A percentile compares a stretch with the other conserved stretches of the same genome.
Evolutionary conservation across 2,329 filamentous ascomycete genomes (phyloP).

Genomic region (Epichloe festucae): DNA sequence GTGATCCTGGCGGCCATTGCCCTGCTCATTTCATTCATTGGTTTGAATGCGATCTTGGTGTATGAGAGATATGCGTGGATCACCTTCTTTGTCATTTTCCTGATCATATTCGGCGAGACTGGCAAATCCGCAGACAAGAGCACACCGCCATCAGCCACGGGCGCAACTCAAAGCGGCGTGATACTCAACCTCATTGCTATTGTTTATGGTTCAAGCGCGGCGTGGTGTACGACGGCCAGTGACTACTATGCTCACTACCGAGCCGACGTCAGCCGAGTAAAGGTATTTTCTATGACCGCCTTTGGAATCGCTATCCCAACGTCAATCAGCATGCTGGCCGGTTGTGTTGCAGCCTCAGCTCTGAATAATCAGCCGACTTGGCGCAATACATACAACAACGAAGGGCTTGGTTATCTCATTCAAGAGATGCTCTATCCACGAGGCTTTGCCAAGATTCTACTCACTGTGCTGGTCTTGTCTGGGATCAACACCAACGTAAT

Average conservation of each 20-base stretch:
- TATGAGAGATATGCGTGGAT: slow-evolving; percentile 40
- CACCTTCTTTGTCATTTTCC: slow-evolving; percentile 31
- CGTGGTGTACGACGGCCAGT: slow-evolving; percentile 30
- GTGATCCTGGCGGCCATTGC: slow-evolving; percentile 36
- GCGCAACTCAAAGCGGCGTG: slow-evolving; percentile 24
- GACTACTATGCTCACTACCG: slow-evolving; percentile 27
- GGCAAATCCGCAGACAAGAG: slow-evolving; percentile 27
- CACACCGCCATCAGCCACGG: slow-evolving; percentile 19
- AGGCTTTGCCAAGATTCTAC: slow-evolving; percentile 32
- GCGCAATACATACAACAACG: slow-evolving; percentile 22
- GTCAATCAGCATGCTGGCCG: slow-evolving; percentile 33
- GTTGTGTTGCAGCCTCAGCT: slow-evolving; percentile 28
- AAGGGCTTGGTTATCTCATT: slow-evolving; percentile 32
- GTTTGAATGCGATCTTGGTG: slow-evolving; percentile 33
- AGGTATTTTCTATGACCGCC: slow-evolving; percentile 34
- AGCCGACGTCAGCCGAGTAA: slow-evolving; percentile 28
- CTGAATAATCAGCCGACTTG: slow-evolving; percentile 27
- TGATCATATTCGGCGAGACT: slow-evolving; percentile 35
- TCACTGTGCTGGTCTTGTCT: slow-evolving; percentile 24
- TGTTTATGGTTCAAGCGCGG: slow-evolving; percentile 35
- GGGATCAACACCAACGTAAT: slow-evolving; percentile 25
- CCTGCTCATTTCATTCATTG: slow-evolving; percentile 38
- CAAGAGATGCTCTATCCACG: slow-evolving; percentile 29
- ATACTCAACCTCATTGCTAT: slow-evolving; percentile 31
- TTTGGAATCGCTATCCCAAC: slow-evolving; percentile 35